Base-by-base conservation (phyloP, 2,329 filamentous ascomycete genomes). In the Colletotrichum musae region DNA sequence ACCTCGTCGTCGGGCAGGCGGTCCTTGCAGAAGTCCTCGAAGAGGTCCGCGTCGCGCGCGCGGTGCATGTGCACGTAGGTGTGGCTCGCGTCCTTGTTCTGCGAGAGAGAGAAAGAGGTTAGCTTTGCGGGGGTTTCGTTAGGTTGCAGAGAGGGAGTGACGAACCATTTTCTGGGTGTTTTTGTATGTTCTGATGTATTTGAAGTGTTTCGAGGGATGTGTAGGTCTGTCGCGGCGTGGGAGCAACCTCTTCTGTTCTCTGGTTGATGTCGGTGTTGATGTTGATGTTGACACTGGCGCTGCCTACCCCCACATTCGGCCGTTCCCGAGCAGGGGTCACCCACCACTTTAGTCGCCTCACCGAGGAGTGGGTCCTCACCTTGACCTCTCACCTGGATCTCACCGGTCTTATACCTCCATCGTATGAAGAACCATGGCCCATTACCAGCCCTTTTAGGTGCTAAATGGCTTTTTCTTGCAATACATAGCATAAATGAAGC, bases 11-110 rank as follows among this genome's bases (percentile, higher is more conserved):
- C 84, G n/a, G 91, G 90, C 52, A 93, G 87, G 75, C 86, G 88
- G 81, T 92, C 90, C 77, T 88, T 89, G 85, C 89, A 91, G 77
- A 92, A 92, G 78, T 82, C 90, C 78, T 95, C 93, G 73, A 95
- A 92, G 71, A 94, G 88, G 81, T 95, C 93, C 63, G 92, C 92
- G 81, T 94, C 88, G 77, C 90, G 89, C 36, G 92, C 83, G 61
- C 86, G 84, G 79, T 91, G 90, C 83, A 95, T 90, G 85, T 95
- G 93, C 71, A 95, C 82, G 78, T 93, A 90, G 24, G 91, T 95
- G 82, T 91, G 90, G 80, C 85, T 86, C 10, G 91, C 91, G 85
- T 96, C 93, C 83, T 94, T 94, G 76, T 89, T 90, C 88, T 90
- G 82, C 10, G 7, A 10, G 7, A 6, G 26, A 16, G 15, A 18